Base-by-base conservation (phyloP, 1,139 yeast genomes). In the Hyphopichia burtonii region DNA sequence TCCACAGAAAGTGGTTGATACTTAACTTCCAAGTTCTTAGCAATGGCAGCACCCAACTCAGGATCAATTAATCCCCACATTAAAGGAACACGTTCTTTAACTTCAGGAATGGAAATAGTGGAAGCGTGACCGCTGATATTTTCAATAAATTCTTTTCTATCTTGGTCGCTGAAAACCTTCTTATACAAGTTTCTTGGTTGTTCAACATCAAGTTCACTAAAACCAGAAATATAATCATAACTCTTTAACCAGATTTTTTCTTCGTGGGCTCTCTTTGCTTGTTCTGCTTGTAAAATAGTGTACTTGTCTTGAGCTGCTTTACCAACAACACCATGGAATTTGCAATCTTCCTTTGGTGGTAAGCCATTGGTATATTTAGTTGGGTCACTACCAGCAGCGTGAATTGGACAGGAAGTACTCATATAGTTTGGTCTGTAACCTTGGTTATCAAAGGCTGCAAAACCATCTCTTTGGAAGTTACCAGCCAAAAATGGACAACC, bases 141-240 rank as follows among this genome's bases (percentile, higher is more conserved):
- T 32, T 62, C 58, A 32, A 69, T 55, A 46, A 73, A 60, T 34
- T 57, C 60, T 38, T 56, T 47, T 51, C 61, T 65, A 25, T 58
- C 61, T 10, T 55, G 58, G 10, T 57, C 67, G 43, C 45, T 53
- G 48, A 49, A 71, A 1, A 73, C 74, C 41, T 63, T 63, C 38
- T 61, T 62, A 47, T 70, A 72, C 46, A 73, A 54, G 0, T 52
- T 63, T 51, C 76, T 61, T 39, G 78, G 76, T 48, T 72, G 78
- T 44, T 71, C 77, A 31, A 70, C 54, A 48, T 71, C 77, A 30
- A 68, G 50, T 38, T 69, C 74, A 38, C 65, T 55, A 30, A 68
- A 53, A 7, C 77, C 77, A 31, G 68, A 65, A 41, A 69, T 54
- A 51, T 61, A 68, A 44, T 61, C 65, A 52, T 62, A 70, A 12